Evolutionary conservation across 139 green algal genomes (phyloP).

Genomic region (Zygnema circumcarinatum): DNA sequence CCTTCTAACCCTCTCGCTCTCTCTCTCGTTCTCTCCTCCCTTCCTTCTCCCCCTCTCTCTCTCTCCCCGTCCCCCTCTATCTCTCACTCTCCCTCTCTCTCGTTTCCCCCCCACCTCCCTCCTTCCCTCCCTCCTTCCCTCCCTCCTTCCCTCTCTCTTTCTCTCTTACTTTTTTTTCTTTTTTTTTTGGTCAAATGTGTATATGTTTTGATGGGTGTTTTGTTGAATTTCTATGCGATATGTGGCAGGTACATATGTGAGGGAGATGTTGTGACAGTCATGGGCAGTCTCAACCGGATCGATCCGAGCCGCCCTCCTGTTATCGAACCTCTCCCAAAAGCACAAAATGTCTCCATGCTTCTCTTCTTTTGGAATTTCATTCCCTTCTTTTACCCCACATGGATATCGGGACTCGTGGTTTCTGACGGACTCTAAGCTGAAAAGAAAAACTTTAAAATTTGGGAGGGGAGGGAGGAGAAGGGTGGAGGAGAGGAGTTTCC

Average conservation of each 20-base stretch:
- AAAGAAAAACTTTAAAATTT: too few relatives aligned
- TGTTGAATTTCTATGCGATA: too few relatives aligned
- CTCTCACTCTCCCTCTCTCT: neutral
- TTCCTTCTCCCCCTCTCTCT: neutral
- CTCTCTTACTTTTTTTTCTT: neutral
- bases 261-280: constrained; percentile 21
- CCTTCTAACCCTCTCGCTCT: neutral
- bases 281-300: constrained; percentile 12
- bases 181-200: neutral
- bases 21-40: neutral
- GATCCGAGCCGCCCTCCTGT: neutral
- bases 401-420: constrained; percentile 16
- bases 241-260: constrained; percentile 22
- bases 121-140: neutral
- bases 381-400: constrained; percentile 42
- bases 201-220: too few relatives aligned
- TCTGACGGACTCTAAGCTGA: constrained; percentile 1
- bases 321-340: constrained; percentile 12
- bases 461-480: too few relatives aligned
- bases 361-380: constrained; percentile 28
- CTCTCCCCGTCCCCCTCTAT: neutral
- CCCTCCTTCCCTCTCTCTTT: neutral
- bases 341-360: constrained; percentile 20
- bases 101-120: neutral
- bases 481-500: too few relatives aligned